Base-by-base conservation (phyloP, 495 filamentous ascomycete species). In the Penicillium crystallinum region DNA sequence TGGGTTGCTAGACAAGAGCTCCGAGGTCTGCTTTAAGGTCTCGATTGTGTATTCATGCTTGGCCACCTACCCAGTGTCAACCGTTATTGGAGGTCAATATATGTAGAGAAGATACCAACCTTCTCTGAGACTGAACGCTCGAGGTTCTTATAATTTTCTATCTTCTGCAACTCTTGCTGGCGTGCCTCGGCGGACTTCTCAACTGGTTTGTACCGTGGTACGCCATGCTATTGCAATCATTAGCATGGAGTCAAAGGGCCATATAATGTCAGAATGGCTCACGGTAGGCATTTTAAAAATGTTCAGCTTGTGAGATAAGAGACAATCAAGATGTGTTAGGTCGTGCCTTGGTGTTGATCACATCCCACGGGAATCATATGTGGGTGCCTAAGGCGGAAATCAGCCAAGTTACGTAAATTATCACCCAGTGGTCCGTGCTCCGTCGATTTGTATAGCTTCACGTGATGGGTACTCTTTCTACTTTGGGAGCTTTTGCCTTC, bases 1-100 rank as follows among this genome's bases (percentile, higher is more conserved):
- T 10, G 93, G 95, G 72, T 99, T 99, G 58, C 81, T 79, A 30
- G 77, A 82, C 45, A 99, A 78, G 46, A 99, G 81, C 48, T 84
- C 82, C 15, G 90, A 85, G 27, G 89, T 95, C 53, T 90, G 79
- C 47, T 81, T 72, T 59, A 97, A 79, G 19, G 86, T 81, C 43
- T 86, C 78, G 36, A 72, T 55, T 33, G 81, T 81, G 74, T 83
- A 89, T 59, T 86, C 72, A 55, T 73, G 69, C 49, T 73, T 71
- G 17, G 68, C 65, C 53, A 88, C 77, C 78, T 85, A 25, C 31
- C 17, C 35, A 30, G 8, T 30, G 46, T 62, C 34, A 58, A 48
- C 33, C 15, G 33, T 14, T 7, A 8, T 5, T 36, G 27, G 9
- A 22, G 4, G 5, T 3, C 42, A 4, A 47, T 0, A 9, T 25